Evolutionary conservation across 2,329 filamentous ascomycete genomes (phyloP).

Genomic region (Curvularia spicifera): DNA sequence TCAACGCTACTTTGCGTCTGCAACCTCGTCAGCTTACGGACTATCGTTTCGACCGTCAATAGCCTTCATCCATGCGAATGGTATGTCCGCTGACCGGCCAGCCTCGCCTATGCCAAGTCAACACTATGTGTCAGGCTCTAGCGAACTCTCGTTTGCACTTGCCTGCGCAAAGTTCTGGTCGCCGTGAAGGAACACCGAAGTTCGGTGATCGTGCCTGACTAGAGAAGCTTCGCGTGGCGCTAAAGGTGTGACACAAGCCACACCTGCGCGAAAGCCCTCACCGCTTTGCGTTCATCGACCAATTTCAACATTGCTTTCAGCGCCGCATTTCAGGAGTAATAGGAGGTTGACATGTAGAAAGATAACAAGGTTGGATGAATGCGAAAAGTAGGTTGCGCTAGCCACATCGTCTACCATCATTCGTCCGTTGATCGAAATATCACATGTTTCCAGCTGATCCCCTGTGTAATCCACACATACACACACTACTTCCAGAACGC

Average conservation of each 20-base stretch:
- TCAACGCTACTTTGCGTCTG: background rate
- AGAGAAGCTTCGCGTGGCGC: conserved; percentile 1
- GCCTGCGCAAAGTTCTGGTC: background rate
- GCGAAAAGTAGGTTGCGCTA: background rate
- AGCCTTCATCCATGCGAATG: background rate
- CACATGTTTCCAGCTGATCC: background rate
- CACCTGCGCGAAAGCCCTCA: background rate
- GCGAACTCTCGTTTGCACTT: background rate
- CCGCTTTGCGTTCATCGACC: background rate
- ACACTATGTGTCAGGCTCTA: background rate
- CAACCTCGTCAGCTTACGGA: background rate
- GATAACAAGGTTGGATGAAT: background rate
- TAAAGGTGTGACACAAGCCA: background rate
- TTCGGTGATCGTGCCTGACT: conserved; percentile 1
- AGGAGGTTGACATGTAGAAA: background rate
- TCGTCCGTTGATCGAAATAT: background rate
- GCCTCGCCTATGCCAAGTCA: background rate
- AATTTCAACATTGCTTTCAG: background rate
- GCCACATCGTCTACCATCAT: background rate
- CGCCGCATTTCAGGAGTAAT: background rate
- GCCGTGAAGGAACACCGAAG: background rate
- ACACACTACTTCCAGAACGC: background rate
- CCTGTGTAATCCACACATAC: background rate
- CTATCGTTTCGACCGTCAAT: background rate
- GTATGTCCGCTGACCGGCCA: background rate